Evolutionary conservation across 2,329 filamentous ascomycete genomes (phyloP).

Genomic region (Epichloe sibirici): DNA sequence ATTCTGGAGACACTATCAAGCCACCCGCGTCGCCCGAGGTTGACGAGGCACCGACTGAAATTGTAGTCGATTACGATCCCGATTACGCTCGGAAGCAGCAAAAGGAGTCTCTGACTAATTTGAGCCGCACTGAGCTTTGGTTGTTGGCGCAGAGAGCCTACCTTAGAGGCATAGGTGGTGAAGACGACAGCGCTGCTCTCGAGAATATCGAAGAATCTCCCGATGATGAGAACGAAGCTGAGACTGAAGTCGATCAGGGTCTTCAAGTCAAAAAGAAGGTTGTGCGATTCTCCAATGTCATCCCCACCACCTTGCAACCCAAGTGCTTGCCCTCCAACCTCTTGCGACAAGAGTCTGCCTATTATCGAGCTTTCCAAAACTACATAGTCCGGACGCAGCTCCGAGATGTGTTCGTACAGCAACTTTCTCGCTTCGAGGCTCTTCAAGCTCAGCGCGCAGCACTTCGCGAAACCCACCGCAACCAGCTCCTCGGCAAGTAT

Average conservation of each 20-base stretch:
- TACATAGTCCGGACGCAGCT: conserved; percentile 53
- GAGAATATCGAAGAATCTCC: conserved; percentile 25
- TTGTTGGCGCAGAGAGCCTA: conserved; percentile 71
- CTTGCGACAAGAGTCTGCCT: conserved; percentile 57
- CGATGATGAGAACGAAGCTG: conserved; percentile 17
- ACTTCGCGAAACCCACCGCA: conserved; percentile 58
- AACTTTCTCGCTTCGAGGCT: conserved; percentile 75
- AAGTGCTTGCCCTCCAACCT: conserved; percentile 41
- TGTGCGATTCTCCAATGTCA: conserved; percentile 57
- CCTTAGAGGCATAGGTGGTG: conserved; percentile 51
- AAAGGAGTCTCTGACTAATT: conserved; percentile 55
- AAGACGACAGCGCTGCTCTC: conserved; percentile 23
- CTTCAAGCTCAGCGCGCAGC: conserved; percentile 73
- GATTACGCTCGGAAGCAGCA: conserved; percentile 64
- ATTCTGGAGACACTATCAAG: conserved; percentile 19
- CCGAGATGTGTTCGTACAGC: conserved; percentile 72
- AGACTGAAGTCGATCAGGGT: conserved; percentile 15
- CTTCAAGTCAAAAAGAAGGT: conserved; percentile 49
- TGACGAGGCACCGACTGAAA: conserved; percentile 51
- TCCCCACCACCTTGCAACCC: conserved; percentile 32
- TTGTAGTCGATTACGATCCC: conserved; percentile 60
- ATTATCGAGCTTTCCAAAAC: conserved; percentile 78
- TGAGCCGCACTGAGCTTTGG: conserved; percentile 81
- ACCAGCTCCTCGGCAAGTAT: conserved; percentile 75
- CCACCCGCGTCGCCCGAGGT: conserved; percentile 19